Base-by-base conservation (phyloP, 257 asterid genomes). In the Buddleja alternifolia region DNA sequence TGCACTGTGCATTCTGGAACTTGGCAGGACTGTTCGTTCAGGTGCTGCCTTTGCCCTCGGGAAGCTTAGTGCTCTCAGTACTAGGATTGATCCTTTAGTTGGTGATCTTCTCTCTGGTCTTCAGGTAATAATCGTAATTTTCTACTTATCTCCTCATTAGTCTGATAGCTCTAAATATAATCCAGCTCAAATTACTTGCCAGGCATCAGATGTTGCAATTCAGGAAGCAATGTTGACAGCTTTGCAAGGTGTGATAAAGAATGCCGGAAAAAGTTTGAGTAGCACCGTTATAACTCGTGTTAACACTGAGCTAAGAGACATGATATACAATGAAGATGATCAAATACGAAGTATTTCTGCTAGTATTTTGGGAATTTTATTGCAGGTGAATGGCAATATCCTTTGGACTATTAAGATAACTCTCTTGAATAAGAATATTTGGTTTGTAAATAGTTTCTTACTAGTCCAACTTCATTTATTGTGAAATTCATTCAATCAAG, bases 21-120 rank as follows among this genome's bases (percentile, higher is more conserved):
- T 67, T 6, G 78, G 69, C 76, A 94, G 99, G 93, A 87, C 97
- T 67, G 89, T 94, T 11, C 97, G 99, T 72, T 85, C 99, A 62
- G 82, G 95, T 67, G 96, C 99, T 59, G 99, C 99, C 44, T 78
- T 89, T 76, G 99, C 99, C 25, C 97, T 94, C n/a, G 99, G 99
- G 72, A 91, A 89, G 89, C 96, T 94, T 73, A 94, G 99, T 87
- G 97, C 94, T 71, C 95, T 94, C 79, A 94, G 96, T 69, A 84
- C 93, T 62, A 82, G 97, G 78, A 88, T 94, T 69, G 97, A 94
- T 75, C 96, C 97, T 53, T 82, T 94, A 85, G 96, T 91, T 75
- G 90, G 97, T 67, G 99, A 94, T 83, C 91, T 94, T 66, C 81
- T 94, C 57, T 84, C 97, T 72, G 94, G 85, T 65, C 85, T 94